A percentile compares a stretch with the other conserved stretches of the same genome.
These are phyloP conservation scores for Skeletonema marinoi DNA, from an alignment of 108 stramenopile genomes.

Conservation along the genomic window DNA sequence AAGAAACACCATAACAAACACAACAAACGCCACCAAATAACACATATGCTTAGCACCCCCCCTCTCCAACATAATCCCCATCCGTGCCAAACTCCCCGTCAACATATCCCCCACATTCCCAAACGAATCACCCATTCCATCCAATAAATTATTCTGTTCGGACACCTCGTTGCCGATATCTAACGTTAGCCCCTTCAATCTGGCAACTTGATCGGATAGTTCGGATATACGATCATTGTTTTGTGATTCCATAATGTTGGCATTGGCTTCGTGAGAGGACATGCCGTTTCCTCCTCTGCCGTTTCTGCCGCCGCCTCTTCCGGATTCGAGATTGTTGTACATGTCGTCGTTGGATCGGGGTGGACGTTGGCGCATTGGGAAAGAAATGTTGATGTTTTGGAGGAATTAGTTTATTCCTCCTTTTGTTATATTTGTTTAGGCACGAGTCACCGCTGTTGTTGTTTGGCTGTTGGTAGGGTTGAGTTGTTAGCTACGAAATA, in stretches of 20 bases:
- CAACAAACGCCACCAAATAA: constrained; percentile 86
- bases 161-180: constrained; percentile 89
- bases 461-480: no score
- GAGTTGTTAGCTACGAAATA: no score
- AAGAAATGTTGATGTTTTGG: neutral
- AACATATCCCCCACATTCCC: constrained; percentile 74
- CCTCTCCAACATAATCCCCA: constrained; percentile 88
- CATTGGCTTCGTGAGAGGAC: constrained; percentile 73
- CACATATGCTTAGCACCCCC: constrained; percentile 88
- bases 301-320: constrained; percentile 36
- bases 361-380: constrained; percentile 48
- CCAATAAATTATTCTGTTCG: constrained; percentile 87
- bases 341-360: constrained; percentile 46
- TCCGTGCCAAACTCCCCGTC: constrained; percentile 62
- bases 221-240: constrained; percentile 87
- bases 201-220: constrained; percentile 81
- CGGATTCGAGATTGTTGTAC: constrained; percentile 73
- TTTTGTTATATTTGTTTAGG: no score
- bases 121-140: constrained; percentile 88
- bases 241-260: constrained; percentile 83
- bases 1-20: constrained; percentile 80
- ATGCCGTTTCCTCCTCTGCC: constrained; percentile 17
- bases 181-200: constrained; percentile 86
- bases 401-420: neutral
- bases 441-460: no score